phyloP scores from a whole-genome alignment of 495 filamentous ascomycete species.

The Corynascus novoguineensis region DNA sequence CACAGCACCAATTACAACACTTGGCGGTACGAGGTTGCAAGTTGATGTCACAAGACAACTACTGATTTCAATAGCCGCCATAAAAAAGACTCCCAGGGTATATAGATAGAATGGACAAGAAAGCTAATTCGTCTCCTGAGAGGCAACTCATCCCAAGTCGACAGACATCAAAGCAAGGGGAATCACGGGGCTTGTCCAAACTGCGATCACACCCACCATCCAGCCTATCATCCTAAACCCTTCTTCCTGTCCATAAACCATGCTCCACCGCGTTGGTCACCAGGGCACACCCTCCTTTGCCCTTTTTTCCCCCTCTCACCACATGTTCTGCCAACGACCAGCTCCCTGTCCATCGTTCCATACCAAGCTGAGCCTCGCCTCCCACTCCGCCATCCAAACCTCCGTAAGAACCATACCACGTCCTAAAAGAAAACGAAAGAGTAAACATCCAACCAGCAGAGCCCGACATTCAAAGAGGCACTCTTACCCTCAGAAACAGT shows the following conservation, averaged over 20 bases:
- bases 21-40: too few relatives aligned
- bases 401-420: too few relatives aligned
- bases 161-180: slow-evolving; percentile 11
- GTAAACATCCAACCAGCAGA: neutral
- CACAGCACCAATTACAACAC: too few relatives aligned
- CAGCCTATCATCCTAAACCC: neutral
- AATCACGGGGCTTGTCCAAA: neutral
- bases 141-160: slow-evolving; percentile 5
- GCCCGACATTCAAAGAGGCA: neutral
- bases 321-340: neutral
- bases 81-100: slow-evolving; percentile 6
- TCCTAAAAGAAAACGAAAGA: neutral
- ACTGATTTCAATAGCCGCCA: neutral
- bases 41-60: slow-evolving; percentile 2
- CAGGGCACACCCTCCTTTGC: neutral
- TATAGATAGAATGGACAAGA: slow-evolving; percentile 11
- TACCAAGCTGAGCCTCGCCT: neutral
- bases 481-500: neutral
- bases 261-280: neutral
- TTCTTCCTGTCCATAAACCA: neutral
- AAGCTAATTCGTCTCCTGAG: neutral
- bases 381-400: too few relatives aligned
- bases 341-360: neutral
- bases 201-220: neutral
- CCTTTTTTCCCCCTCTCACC: neutral